A percentile compares a stretch with the other conserved stretches of the same genome.
Evolutionary conservation across 2,329 filamentous ascomycete species (phyloP).

Genomic region (Cladophialophora yegresii): DNA sequence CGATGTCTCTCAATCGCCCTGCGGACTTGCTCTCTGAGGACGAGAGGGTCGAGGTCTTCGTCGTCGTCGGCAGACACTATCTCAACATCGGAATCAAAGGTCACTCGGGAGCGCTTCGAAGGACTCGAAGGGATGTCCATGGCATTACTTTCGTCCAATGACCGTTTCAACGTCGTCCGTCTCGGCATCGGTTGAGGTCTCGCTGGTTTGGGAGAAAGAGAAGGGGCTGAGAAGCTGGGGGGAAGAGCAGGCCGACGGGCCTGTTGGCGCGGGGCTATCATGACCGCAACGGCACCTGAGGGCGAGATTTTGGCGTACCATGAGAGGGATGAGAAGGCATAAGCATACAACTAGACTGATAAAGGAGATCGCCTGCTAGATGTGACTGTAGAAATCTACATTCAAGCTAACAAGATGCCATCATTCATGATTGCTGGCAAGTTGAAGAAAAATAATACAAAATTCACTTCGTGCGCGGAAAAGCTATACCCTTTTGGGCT

Average conservation of each 20-base stretch:
- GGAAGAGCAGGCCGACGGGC: slow-evolving; percentile 31
- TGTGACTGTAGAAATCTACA: not conserved
- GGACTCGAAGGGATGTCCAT: slow-evolving; percentile 38
- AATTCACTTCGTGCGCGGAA: slow-evolving; percentile 26
- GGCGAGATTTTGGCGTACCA: slow-evolving; percentile 9
- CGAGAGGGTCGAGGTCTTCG: slow-evolving; percentile 37
- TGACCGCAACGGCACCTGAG: slow-evolving; percentile 18
- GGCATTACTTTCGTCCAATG: slow-evolving; percentile 34
- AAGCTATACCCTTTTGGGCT: slow-evolving; percentile 24
- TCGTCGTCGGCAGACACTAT: slow-evolving; percentile 39
- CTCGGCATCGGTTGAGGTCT: slow-evolving; percentile 24
- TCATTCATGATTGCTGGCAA: not conserved
- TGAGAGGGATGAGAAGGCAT: slow-evolving; percentile 6
- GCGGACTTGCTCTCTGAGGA: slow-evolving; percentile 64
- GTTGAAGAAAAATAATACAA: slow-evolving; percentile 21
- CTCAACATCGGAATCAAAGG: slow-evolving; percentile 46
- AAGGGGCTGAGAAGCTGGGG: slow-evolving; percentile 23
- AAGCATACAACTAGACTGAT: not conserved
- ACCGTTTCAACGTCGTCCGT: slow-evolving; percentile 35
- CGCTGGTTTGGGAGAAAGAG: slow-evolving; percentile 20
- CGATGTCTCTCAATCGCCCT: slow-evolving; percentile 58
- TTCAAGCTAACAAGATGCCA: not conserved
- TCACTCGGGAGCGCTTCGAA: slow-evolving; percentile 48
- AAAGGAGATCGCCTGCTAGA: not conserved
- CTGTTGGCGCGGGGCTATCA: slow-evolving; percentile 31